Evolutionary conservation across 139 green algal genomes (phyloP).

Genomic region (Ettlia oleoabundans): DNA sequence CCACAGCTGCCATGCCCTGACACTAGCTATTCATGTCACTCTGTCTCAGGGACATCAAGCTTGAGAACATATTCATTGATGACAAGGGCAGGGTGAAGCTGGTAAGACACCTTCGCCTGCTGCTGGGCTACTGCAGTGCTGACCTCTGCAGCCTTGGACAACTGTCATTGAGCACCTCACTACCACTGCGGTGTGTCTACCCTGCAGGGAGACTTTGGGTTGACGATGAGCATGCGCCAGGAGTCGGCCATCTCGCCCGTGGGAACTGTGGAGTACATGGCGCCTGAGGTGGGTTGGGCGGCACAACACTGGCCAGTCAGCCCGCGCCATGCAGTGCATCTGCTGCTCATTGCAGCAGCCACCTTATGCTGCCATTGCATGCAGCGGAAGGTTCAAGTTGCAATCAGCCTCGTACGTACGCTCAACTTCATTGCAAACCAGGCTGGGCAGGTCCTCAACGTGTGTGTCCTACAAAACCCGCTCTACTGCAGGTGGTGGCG

Average conservation of each 20-base stretch:
- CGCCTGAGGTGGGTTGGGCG: slow-evolving; percentile 74
- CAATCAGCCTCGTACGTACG: too few relatives aligned
- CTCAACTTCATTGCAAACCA: too few relatives aligned
- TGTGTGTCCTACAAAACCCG: too few relatives aligned
- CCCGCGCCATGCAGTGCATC: too few relatives aligned
- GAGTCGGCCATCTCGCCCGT: slow-evolving; percentile 76
- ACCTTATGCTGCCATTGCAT: too few relatives aligned
- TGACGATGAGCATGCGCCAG: slow-evolving; percentile 72
- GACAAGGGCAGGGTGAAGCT: slow-evolving; percentile 57
- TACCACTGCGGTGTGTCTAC: too few relatives aligned
- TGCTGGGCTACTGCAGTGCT: neutral
- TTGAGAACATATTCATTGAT: slow-evolving; percentile 83
- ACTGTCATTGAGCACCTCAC: neutral
- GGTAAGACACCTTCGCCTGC: slow-evolving; percentile 26
- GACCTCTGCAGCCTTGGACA: neutral
- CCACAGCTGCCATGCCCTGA: too few relatives aligned
- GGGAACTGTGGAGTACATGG: slow-evolving; percentile 86
- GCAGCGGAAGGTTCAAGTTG: too few relatives aligned
- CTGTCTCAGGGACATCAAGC: slow-evolving; percentile 73
- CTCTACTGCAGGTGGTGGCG: slow-evolving; percentile 48
- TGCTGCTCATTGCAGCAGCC: too few relatives aligned
- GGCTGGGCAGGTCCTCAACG: too few relatives aligned
- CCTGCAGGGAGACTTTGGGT: slow-evolving; percentile 70
- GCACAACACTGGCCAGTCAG: too few relatives aligned
- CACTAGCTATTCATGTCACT: too few relatives aligned